A percentile compares a stretch with the other conserved stretches of the same genome.
These are phyloP conservation scores for Candolleomyces efflorescens DNA, from an alignment of 768 basidiomycete genomes.

Conservation along the genomic window DNA sequence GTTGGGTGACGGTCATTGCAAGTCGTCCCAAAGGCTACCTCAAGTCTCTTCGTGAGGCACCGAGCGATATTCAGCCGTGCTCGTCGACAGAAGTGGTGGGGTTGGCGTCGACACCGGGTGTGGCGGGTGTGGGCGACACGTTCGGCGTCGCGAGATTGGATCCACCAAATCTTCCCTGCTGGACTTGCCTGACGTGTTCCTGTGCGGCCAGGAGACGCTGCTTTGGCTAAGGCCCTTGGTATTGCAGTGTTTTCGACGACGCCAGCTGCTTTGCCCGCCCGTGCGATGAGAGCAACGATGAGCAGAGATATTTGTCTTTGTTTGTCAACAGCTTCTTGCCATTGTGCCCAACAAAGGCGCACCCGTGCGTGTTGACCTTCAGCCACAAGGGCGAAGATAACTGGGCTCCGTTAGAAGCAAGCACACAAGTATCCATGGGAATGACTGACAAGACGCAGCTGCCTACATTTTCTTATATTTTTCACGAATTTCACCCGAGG, in stretches of 20 bases:
- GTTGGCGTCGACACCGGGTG: conserved; percentile 3
- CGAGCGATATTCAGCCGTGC: not conserved
- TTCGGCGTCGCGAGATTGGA: not conserved
- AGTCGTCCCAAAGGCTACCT: not conserved
- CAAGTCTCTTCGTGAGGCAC: not conserved
- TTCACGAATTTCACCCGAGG: too few species aligned
- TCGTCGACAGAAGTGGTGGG: not conserved
- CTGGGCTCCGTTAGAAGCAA: too few species aligned
- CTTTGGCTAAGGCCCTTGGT: not conserved
- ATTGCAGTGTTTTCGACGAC: not conserved
- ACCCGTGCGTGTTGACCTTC: too few species aligned
- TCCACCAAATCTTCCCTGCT: not conserved
- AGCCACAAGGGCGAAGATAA: too few species aligned
- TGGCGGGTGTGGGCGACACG: not conserved
- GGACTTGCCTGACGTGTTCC: not conserved
- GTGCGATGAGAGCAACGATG: conserved; percentile 7
- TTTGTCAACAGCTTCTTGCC: conserved; percentile 3
- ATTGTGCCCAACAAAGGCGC: not conserved
- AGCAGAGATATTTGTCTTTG: conserved; percentile 12
- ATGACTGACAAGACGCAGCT: too few species aligned
- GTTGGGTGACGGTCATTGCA: conserved; percentile 62
- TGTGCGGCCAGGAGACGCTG: not conserved
- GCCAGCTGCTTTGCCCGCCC: conserved; percentile 2
- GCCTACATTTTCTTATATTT: too few species aligned
- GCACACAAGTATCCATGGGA: too few species aligned